Evolutionary conservation across 495 filamentous ascomycete species (phyloP).

Genomic region (Talaromyces wortmannii): DNA sequence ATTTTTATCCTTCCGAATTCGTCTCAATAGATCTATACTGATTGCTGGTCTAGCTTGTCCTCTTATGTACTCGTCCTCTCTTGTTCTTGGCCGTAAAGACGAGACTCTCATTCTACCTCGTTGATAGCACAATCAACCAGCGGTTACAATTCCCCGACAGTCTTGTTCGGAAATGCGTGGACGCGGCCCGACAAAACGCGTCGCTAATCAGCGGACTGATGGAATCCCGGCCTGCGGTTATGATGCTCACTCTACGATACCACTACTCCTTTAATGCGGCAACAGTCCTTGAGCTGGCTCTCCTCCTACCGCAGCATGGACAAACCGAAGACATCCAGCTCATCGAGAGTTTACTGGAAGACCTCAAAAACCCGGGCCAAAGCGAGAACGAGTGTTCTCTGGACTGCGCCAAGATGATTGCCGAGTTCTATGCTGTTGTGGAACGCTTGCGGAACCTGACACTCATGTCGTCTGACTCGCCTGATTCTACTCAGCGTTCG

Average conservation of each 20-base stretch:
- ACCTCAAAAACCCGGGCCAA: neutral
- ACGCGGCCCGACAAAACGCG: constrained; percentile 25
- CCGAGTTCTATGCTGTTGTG: neutral
- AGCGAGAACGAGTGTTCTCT: neutral
- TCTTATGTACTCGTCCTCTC: constrained; percentile 31
- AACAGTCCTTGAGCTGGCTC: constrained; percentile 24
- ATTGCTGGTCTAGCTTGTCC: constrained; percentile 17
- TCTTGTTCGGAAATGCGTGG: constrained; percentile 17
- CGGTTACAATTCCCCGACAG: constrained; percentile 9
- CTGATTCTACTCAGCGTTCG: neutral
- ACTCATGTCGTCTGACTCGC: neutral
- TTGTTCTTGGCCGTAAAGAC: constrained; percentile 29
- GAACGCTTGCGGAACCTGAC: neutral
- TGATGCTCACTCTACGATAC: constrained; percentile 24
- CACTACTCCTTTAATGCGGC: constrained; percentile 39
- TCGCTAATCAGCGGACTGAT: constrained; percentile 18
- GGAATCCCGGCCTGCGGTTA: constrained; percentile 11
- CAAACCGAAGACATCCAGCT: neutral
- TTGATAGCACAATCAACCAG: constrained; percentile 10
- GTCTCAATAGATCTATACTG: too few species aligned
- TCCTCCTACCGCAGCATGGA: neutral
- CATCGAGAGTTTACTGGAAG: neutral
- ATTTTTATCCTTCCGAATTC: constrained; percentile 4
- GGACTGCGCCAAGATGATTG: neutral
- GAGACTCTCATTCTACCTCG: constrained; percentile 15